These are phyloP conservation scores for California macrophylla DNA, from an alignment of 441 rosid species.

Conservation along the genomic window DNA sequence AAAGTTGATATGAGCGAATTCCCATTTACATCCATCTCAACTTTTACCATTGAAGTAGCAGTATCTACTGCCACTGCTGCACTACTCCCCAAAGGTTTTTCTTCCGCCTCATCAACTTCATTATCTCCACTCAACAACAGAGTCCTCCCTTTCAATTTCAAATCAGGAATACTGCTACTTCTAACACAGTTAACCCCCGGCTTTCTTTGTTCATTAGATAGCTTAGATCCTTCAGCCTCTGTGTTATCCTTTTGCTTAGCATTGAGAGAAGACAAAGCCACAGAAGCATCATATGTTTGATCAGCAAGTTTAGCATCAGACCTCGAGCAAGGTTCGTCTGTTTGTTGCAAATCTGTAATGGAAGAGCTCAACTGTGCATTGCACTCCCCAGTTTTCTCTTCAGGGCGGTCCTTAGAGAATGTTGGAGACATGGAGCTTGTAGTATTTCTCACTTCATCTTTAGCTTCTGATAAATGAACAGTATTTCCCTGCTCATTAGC, in stretches of 20 bases:
- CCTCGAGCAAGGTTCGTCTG: slow-evolving; percentile 17
- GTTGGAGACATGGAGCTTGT: background rate
- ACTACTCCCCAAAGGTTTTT: background rate
- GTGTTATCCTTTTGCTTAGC: background rate
- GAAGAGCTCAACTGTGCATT: slow-evolving; percentile 26
- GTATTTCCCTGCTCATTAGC: slow-evolving; percentile 25
- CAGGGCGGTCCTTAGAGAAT: slow-evolving; percentile 17
- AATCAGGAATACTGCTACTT: background rate
- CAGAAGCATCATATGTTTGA: background rate
- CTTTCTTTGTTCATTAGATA: slow-evolving; percentile 32
- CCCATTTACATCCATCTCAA: slow-evolving; percentile 4
- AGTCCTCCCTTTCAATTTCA: slow-evolving; percentile 4
- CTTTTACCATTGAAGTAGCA: background rate
- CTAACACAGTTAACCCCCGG: slow-evolving; percentile 20
- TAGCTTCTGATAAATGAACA: slow-evolving; percentile 19
- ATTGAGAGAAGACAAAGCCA: background rate
- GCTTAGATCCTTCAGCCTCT: slow-evolving; percentile 11
- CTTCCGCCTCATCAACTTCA: background rate
- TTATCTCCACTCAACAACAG: background rate
- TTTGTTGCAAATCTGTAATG: slow-evolving; percentile 24
- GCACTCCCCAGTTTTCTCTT: slow-evolving; percentile 21
- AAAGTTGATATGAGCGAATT: background rate
- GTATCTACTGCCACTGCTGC: slow-evolving; percentile 3
- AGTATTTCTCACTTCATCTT: slow-evolving; percentile 23
- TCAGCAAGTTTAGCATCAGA: slow-evolving; percentile 4